Base-by-base conservation (phyloP, 1,284 basidiomycete species). In the Microbotryum intermedium region DNA sequence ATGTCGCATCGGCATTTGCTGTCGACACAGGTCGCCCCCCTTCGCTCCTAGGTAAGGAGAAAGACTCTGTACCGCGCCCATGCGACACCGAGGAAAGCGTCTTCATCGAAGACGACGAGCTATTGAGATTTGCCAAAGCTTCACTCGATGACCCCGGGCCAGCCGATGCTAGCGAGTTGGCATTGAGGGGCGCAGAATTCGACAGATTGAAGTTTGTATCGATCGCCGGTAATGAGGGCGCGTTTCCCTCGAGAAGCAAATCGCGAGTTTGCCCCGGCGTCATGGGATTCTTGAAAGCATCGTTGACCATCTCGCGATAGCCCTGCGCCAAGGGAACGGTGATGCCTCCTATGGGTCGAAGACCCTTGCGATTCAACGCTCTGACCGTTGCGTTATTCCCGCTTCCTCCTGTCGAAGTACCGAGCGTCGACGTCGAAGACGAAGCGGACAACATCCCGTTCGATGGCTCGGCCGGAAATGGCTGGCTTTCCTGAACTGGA, bases 1-100 rank as follows among this genome's bases (percentile, higher is more conserved):
- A 71, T 53, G 76, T 76, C 30, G 77, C 76, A 63, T 79, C 77
- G 44, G 67, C 62, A 9, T 74, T 73, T 26, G 73, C 67, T 2
- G 75, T 74, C 7, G 74, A 75, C 2, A 39, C 34, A 39, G 34
- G 34, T 39, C 34, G 34, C 18, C 34, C 34, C 1, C 34, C 34
- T 39, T 39, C 34, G 6, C 34, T 39, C 34, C 34, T 39, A 16
- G 34, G 34, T 16, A 39, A 39, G 18, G 34, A 39, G 13, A 39
- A 39, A 39, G 34, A 39, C 13, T 39, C 34, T 39, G 9, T 16
- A 6, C 34, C 34, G 34, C 34, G 11, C 10, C 34, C 34, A 39
- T 18, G 34, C 34, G 34, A 39, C 4, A 39, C 34, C 6, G 34
- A 39, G 9, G 34, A 11, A 16, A 39, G 10, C 34, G 34, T 18